These are phyloP conservation scores for Fusarium lyarnte DNA, from an alignment of 2,329 filamentous ascomycete genomes.

Conservation along the genomic window DNA sequence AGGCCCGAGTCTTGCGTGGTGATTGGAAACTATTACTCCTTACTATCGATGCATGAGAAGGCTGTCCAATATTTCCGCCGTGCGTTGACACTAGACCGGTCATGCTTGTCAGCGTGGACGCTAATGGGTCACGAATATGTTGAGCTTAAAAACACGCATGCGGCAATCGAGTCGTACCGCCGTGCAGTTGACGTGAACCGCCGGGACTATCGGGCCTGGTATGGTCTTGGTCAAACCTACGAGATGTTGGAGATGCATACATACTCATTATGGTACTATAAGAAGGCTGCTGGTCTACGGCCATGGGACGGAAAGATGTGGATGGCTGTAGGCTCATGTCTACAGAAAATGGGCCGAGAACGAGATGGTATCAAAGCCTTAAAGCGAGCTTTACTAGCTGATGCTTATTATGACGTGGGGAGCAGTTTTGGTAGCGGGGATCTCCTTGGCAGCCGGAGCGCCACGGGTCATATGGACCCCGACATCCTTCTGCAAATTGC, in stretches of 20 bases:
- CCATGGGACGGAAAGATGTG: slow-evolving; percentile 99
- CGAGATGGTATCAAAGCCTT: slow-evolving; percentile 94
- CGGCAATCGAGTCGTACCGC: slow-evolving; percentile 95
- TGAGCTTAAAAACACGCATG: slow-evolving; percentile 97
- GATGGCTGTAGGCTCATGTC: slow-evolving; percentile 93
- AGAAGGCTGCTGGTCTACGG: slow-evolving; percentile 90
- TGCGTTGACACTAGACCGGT: slow-evolving; percentile 87
- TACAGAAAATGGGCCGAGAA: slow-evolving; percentile 86
- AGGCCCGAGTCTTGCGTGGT: slow-evolving; percentile 97
- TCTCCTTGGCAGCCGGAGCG: slow-evolving; percentile 59
- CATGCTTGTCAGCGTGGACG: slow-evolving; percentile 95
- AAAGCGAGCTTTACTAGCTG: slow-evolving; percentile 89
- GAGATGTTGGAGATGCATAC: slow-evolving; percentile 98
- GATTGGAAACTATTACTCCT: slow-evolving; percentile 95
- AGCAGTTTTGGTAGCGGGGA: slow-evolving; percentile 63
- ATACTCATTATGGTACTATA: slow-evolving; percentile 97
- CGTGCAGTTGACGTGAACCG: slow-evolving; percentile 95
- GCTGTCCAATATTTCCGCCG: slow-evolving; percentile 97
- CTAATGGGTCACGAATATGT: slow-evolving; percentile 99
- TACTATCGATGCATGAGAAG: slow-evolving; percentile 95
- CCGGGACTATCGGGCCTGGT: slow-evolving; percentile 97
- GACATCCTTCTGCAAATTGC: slow-evolving; percentile 93
- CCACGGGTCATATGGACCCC: slow-evolving; percentile 77
- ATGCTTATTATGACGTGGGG: slow-evolving; percentile 80
- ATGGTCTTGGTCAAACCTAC: slow-evolving; percentile 95